Evolutionary conservation across 495 filamentous ascomycete genomes (phyloP), one percentile per base, ranked within the genome.

Genomic region (Aspergillus nidulans): DNA sequence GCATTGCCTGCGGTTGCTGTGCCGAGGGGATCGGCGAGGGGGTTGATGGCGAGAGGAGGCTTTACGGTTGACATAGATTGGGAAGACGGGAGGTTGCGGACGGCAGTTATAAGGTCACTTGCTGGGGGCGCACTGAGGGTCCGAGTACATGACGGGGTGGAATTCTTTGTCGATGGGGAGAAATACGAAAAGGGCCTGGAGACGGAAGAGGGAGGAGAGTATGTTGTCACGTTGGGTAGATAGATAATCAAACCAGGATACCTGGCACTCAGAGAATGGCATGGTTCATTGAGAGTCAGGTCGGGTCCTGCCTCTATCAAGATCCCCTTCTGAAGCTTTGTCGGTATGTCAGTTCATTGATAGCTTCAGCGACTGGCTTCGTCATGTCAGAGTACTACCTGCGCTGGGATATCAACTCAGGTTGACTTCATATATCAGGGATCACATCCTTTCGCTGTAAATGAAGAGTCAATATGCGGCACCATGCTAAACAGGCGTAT

Each of bases 11-110:
- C 15, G 0, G 38, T 12, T 8, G 16, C 42, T 25, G 30, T 34
- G 4, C 43, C 45, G 9, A 19, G 0, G 23, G 53, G 53, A 3
- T 10, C 1, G 10, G 54, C 49, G 25, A 34, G 3, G 39, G 54
- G 54, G 18, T 51, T 56, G 46, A 19, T 49, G 21, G 47, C 54
- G 9, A 34, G 54, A 34, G 54, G 54, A 9, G 39, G 39, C 1
- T 56, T 56, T 10, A 25, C 43, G 46, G 46, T 51, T 15, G 54
- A 56, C 51, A 23, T 51, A 3, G 23, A 15, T 2, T 56, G 53
- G 53, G 41, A 43, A 10, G 16, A 6, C 7, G 41, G 41, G 5
- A 15, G 15, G 20, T 23, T 43, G 19, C 23, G 24, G 41, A 24
- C 6, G 4, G 41, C 41, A 18, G 20, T 24, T 43, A 20, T 43